Evolutionary conservation across 495 filamentous ascomycete species (phyloP), one percentile per base, ranked within the genome.

Genomic region (Tuber aestivum): DNA sequence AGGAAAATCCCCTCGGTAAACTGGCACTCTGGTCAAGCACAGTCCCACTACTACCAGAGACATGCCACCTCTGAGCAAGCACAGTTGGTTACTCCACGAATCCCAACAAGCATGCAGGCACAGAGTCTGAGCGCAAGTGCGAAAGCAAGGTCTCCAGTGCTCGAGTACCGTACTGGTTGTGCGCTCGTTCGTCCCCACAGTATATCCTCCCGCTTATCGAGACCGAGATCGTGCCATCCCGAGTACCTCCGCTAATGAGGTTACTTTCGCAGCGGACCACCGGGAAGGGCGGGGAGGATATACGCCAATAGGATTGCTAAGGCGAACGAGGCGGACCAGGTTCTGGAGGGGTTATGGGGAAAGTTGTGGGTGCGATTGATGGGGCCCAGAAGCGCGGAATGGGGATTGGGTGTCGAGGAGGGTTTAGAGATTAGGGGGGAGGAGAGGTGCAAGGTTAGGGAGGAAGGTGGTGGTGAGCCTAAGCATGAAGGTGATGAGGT

Each of bases 191-290:
- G 90, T n/a, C 91, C 61, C 89, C 88, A 27, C 90, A 89, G 10
- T 88, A 91, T 79, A 84, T 91, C 41, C 90, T 91, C 86, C 89
- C 89, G 0, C 78, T 91, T 0, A 82, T 90, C n/a, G 89, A 90
- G 81, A 82, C 90, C 73, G 89, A 90, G 1, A n/a, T n/a, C n/a
- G n/a, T n/a, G n/a, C 88, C 88, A 0, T 84, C 85, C 82, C 85
- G 0, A 48, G 76, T 23, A 89, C 89, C 0, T 73, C 77, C 0
- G 38, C 83, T 1, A 80, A 80, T 42, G 74, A 85, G 9, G 84
- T 89, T 2, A 83, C 86, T 23, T 83, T 83, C 69, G 89, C 86
- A 20, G 78, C 86, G 48, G 77, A 81, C 3, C 90, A 89, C 77
- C 91, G 88, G 79, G 56, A 79, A 2, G 79, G 76, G 2, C 74